Evolutionary conservation across 805 yeast genomes (phyloP).

Genomic region (Sugiyamaella lignohabitans): DNA sequence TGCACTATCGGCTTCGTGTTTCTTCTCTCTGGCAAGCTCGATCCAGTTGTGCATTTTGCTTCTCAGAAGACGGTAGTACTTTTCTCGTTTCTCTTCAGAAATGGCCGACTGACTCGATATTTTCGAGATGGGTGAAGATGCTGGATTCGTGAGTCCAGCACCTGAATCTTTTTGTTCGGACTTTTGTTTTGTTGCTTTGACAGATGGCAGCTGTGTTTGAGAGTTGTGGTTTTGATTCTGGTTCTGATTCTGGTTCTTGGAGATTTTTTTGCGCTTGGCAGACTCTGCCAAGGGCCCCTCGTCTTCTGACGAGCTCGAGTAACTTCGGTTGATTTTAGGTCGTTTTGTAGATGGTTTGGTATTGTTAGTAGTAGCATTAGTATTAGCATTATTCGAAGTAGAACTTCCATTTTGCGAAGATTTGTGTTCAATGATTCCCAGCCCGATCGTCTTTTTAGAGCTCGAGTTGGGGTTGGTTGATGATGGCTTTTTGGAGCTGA

Average conservation of each 20-base stretch:
- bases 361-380: no score
- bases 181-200: conserved; percentile 4
- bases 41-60: conserved; percentile 34
- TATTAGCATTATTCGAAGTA: background rate
- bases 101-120: conserved; percentile 11
- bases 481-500: background rate
- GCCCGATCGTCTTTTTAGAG: conserved; percentile 2
- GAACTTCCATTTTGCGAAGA: background rate
- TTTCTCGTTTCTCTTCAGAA: conserved; percentile 18
- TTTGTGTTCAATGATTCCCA: conserved; percentile 1
- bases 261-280: background rate
- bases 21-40: conserved; percentile 32
- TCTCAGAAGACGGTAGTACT: conserved; percentile 22
- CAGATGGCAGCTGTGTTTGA: conserved; percentile 3
- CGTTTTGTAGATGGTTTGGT: background rate
- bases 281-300: conserved; percentile 2
- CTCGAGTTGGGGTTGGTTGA: background rate
- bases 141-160: background rate
- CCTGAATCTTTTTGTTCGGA: background rate
- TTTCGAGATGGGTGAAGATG: background rate
- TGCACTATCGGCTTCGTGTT: conserved; percentile 36
- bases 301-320: conserved; percentile 15
- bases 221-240: background rate
- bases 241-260: background rate
- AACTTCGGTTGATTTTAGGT: conserved; percentile 13